Base-by-base conservation (phyloP, 2,329 filamentous ascomycete genomes). In the Penicillium sp. region DNA sequence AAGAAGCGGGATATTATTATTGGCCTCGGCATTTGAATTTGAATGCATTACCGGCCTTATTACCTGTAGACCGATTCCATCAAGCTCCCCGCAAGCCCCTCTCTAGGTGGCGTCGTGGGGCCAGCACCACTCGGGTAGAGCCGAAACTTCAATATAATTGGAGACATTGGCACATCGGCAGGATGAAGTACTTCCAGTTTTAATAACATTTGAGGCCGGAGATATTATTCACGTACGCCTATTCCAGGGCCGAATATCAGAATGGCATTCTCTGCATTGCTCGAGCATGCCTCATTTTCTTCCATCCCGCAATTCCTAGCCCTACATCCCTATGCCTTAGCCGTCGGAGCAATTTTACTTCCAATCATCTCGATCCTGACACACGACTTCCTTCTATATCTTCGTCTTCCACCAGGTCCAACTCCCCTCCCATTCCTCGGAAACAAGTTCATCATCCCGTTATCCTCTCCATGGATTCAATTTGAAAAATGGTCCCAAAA, bases 401-500 rank as follows among this genome's bases (percentile, higher is more conserved):
- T 64, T 1, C 75, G 77, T 53, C 80, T 74, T 60, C 71, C 71
- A 10, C 72, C 70, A 17, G 72, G 72, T 1, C 72, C 70, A 37
- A 65, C 58, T 15, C 71, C 70, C 10, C 37, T 69, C 9, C 71
- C 71, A 5, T 70, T 73, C 45, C 45, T 73, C 45, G 72, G 72
- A 9, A 72, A 73, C 56, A 70, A 68, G 55, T 62, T 67, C 8
- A 59, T 69, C 19, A 66, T 73, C 9, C 71, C 70, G 24, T 59
- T 37, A 10, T 66, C 65, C 6, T 65, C 68, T 19, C 69, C 70
- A 15, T 74, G 72, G 71, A 67, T 73, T 35, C 63, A 71, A 53
- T 74, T 73, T 30, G 65, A 75, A 51, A 71, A 75, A 63, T 79
- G 77, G 74, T 68, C 71, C 5, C 60, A 68, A 15, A 65, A 54